Conservation (phyloP, 1,284 basidiomycete species). For the Vanrija sp. region DNA sequence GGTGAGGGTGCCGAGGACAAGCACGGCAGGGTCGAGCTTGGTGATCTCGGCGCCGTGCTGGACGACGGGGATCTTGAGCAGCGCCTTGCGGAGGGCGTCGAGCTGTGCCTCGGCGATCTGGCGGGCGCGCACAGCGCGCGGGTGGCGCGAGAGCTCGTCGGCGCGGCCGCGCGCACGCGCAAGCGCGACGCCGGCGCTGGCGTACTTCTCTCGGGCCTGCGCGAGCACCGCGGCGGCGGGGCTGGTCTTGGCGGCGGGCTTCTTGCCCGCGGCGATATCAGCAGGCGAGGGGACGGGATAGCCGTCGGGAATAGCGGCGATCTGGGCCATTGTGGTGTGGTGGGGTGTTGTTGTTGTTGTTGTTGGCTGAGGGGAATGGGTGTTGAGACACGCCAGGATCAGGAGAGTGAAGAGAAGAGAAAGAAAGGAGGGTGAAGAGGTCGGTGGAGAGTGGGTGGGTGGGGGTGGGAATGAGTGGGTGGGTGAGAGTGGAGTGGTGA, state of each 20-base stretch:
- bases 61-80: constrained; percentile 23
- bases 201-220: not conserved
- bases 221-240: not conserved
- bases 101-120: constrained; percentile 16
- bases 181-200: not conserved
- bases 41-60: constrained; percentile 28
- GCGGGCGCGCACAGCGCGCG: constrained; percentile 3
- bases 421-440: not conserved
- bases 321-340: not conserved
- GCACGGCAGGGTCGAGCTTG: constrained; percentile 34
- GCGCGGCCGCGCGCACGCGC: not conserved
- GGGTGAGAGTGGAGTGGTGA: not conserved
- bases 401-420: not conserved
- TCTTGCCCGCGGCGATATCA: not conserved
- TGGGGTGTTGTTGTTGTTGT: not conserved
- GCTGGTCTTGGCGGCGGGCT: not conserved
- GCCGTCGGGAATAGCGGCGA: not conserved
- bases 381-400: too few relatives aligned
- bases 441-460: not conserved
- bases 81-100: constrained; percentile 16
- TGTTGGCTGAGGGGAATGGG: not conserved
- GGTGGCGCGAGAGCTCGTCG: constrained; percentile 3
- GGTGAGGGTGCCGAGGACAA: constrained; percentile 28
- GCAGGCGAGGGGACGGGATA: not conserved
- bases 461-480: not conserved